Conservation (phyloP, 371 early-diverging fungal genomes). For the Lichtheimia ornata region DNA sequence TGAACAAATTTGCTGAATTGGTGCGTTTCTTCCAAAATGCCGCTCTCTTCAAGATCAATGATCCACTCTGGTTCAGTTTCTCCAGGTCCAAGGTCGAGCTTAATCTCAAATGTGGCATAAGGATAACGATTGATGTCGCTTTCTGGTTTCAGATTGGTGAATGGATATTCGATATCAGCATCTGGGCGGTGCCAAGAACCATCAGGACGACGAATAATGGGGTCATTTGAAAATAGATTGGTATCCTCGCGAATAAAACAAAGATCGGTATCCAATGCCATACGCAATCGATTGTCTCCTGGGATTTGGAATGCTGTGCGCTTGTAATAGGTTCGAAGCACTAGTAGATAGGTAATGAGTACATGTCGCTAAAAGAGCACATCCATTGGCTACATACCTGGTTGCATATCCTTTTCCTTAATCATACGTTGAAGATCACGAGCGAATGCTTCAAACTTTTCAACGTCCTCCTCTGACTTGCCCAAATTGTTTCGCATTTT, state of each 20-base stretch:
- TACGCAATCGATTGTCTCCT: constrained; percentile 95
- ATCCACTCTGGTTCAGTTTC: constrained; percentile 96
- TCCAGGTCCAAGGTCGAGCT: constrained; percentile 90
- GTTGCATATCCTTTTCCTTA: constrained; percentile 52
- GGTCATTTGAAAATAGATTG: constrained; percentile 59
- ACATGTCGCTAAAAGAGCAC: neutral
- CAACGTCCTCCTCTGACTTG: constrained; percentile 80
- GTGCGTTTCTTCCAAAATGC: constrained; percentile 95
- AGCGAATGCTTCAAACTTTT: constrained; percentile 73
- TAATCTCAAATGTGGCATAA: constrained; percentile 98
- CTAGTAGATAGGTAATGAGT: neutral
- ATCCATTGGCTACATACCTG: neutral
- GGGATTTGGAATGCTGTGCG: constrained; percentile 99
- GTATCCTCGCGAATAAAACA: constrained; percentile 98
- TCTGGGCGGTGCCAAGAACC: constrained; percentile 94
- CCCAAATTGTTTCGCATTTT: constrained; percentile 79
- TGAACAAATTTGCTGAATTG: constrained; percentile 99
- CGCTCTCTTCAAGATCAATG: constrained; percentile 83
- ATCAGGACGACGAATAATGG: constrained; percentile 60
- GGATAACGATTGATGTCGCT: constrained; percentile 92
- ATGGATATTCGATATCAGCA: constrained; percentile 89
- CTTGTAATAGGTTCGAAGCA: constrained; percentile 93
- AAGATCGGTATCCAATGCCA: constrained; percentile 98
- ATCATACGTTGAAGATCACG: constrained; percentile 82
- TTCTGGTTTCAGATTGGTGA: constrained; percentile 63